phyloP scores from a whole-genome alignment of 306 rosid species.

The Rubus idaeus region DNA sequence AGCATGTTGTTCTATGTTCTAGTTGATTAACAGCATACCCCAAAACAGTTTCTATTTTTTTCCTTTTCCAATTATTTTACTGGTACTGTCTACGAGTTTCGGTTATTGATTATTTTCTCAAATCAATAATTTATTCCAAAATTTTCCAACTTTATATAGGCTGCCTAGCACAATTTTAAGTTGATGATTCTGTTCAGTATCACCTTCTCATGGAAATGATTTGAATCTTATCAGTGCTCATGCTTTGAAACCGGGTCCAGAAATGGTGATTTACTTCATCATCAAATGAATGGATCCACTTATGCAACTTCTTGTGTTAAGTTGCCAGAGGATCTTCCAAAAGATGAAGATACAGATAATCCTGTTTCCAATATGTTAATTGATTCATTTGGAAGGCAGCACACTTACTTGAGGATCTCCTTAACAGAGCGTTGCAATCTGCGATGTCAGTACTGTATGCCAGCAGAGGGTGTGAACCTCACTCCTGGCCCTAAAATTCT shows the following conservation, averaged over 20 bases:
- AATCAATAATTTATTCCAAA: no score
- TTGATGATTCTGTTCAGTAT: not conserved
- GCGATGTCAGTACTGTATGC: slow-evolving; percentile 94
- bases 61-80: not conserved
- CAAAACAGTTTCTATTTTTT: no score
- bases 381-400: slow-evolving; percentile 94
- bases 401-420: slow-evolving; percentile 90
- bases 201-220: not conserved
- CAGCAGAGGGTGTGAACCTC: slow-evolving; percentile 84
- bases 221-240: slow-evolving; percentile 3
- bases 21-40: no score
- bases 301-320: slow-evolving; percentile 50
- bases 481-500: slow-evolving; percentile 65
- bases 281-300: slow-evolving; percentile 27
- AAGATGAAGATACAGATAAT: slow-evolving; percentile 20
- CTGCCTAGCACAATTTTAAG: not conserved
- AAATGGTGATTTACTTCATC: slow-evolving; percentile 20
- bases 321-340: slow-evolving; percentile 42
- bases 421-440: slow-evolving; percentile 92
- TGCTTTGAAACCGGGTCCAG: slow-evolving; percentile 36
- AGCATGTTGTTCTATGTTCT: not conserved
- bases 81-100: no score
- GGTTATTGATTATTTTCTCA: not conserved
- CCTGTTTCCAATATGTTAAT: slow-evolving; percentile 71
- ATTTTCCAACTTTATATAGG: no score